Evolutionary conservation across 768 basidiomycete genomes (phyloP).

Genomic region (Trametes cubensis): DNA sequence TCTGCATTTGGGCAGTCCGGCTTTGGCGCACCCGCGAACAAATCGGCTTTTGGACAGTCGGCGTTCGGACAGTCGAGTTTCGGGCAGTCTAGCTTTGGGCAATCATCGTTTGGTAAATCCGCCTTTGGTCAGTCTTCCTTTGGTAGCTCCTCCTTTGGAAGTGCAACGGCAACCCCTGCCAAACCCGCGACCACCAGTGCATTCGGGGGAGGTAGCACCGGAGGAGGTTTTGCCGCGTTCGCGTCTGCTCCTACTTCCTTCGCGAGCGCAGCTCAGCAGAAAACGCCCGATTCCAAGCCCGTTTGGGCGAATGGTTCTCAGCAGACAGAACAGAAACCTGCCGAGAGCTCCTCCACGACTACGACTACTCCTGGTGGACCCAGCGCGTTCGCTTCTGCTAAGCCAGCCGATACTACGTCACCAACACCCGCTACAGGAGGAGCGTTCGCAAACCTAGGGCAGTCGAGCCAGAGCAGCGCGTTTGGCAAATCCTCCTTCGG

Average conservation of each 20-base stretch:
- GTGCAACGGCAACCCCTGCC: neutral
- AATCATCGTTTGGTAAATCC: constrained; percentile 40
- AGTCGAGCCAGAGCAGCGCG: constrained; percentile 4
- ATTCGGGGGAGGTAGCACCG: neutral
- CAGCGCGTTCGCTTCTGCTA: neutral
- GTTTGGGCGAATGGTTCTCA: constrained; percentile 13
- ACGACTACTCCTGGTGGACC: neutral
- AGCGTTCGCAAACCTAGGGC: constrained; percentile 6
- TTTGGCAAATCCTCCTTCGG: constrained; percentile 22
- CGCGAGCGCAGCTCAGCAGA: constrained; percentile 9
- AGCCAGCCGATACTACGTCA: neutral
- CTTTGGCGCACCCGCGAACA: constrained; percentile 28
- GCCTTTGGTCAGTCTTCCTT: constrained; percentile 35
- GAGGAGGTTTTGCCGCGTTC: constrained; percentile 21
- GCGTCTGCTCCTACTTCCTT: constrained; percentile 17
- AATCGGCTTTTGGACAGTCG: constrained; percentile 33
- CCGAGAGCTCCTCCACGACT: neutral
- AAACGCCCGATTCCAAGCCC: constrained; percentile 13
- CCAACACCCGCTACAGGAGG: neutral
- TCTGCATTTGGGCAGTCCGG: constrained; percentile 20
- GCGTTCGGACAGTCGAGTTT: constrained; percentile 34
- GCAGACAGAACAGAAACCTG: neutral
- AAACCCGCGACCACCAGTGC: neutral
- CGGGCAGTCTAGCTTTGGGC: constrained; percentile 28
- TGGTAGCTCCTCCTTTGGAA: constrained; percentile 37